phyloP scores from a whole-genome alignment of 2,329 filamentous ascomycete species.

The Ceratocystiopsis brevicomis region DNA sequence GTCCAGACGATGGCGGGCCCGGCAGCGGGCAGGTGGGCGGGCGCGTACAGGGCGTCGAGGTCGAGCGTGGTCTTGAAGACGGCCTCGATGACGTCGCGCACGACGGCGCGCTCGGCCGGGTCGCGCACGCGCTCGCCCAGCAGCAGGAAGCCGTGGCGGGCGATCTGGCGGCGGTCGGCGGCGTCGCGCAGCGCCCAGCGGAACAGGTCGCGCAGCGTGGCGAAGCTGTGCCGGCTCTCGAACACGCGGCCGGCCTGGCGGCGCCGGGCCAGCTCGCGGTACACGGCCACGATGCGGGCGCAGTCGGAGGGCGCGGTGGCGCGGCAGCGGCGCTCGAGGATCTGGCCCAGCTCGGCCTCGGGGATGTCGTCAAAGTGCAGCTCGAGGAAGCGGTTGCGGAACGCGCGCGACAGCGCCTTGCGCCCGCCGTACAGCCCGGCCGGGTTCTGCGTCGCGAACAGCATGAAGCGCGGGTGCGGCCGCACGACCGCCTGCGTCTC shows the following conservation, averaged over 20 bases:
- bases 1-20: conserved; percentile 66
- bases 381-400: conserved; percentile 91
- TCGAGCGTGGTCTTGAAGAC: conserved; percentile 79
- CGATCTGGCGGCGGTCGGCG: conserved; percentile 73
- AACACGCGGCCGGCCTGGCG: conserved; percentile 83
- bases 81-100: conserved; percentile 74
- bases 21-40: conserved; percentile 30
- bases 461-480: conserved; percentile 87
- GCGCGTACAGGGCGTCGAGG: conserved; percentile 49
- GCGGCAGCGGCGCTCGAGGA: conserved; percentile 71
- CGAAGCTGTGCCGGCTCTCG: conserved; percentile 94
- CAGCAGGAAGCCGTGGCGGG: conserved; percentile 87
- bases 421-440: conserved; percentile 87
- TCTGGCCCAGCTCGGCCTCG: conserved; percentile 79
- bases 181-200: conserved; percentile 79
- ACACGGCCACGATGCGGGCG: conserved; percentile 76
- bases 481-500: conserved; percentile 89
- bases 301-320: conserved; percentile 83
- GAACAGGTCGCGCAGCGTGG: conserved; percentile 87
- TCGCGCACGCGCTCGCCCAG: conserved; percentile 90
- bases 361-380: conserved; percentile 97
- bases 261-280: conserved; percentile 75
- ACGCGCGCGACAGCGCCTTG: conserved; percentile 82
- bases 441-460: conserved; percentile 96
- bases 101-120: conserved; percentile 61